A percentile compares a stretch with the other conserved stretches of the same genome.
Conservation (phyloP, 306 rosid species). For the Acmispon strigosus region DNA sequence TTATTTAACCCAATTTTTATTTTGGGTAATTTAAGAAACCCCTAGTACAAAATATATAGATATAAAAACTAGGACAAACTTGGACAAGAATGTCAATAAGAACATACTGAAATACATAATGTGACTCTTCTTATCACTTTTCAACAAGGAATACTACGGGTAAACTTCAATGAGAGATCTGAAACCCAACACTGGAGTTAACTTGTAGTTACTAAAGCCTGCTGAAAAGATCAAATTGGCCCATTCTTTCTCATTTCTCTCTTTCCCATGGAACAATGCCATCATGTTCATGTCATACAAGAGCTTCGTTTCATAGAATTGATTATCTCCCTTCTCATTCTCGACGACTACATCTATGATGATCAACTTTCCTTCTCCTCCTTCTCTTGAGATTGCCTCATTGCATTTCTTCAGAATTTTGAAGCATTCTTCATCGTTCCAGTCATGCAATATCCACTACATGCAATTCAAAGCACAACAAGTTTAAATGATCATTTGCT, state of each 20-base stretch:
- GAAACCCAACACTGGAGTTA: neutral
- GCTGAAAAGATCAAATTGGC: neutral
- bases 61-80: no score
- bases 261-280: neutral
- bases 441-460: slow-evolving; percentile 10
- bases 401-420: slow-evolving; percentile 4
- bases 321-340: neutral
- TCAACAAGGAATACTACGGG: neutral
- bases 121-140: no score
- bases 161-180: slow-evolving; percentile 3
- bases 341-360: slow-evolving; percentile 1
- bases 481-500: no score
- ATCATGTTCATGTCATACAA: neutral
- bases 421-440: slow-evolving; percentile 1
- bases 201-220: neutral
- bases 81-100: no score
- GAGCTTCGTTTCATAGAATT: neutral
- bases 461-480: neutral
- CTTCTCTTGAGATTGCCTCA: slow-evolving; percentile 1
- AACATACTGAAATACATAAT: no score
- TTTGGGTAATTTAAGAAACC: no score
- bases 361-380: slow-evolving; percentile 5
- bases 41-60: no score
- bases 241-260: slow-evolving; percentile 13
- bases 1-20: no score